phyloP scores from a whole-genome alignment of 1,284 basidiomycete genomes.

The Fomes fomentarius region DNA sequence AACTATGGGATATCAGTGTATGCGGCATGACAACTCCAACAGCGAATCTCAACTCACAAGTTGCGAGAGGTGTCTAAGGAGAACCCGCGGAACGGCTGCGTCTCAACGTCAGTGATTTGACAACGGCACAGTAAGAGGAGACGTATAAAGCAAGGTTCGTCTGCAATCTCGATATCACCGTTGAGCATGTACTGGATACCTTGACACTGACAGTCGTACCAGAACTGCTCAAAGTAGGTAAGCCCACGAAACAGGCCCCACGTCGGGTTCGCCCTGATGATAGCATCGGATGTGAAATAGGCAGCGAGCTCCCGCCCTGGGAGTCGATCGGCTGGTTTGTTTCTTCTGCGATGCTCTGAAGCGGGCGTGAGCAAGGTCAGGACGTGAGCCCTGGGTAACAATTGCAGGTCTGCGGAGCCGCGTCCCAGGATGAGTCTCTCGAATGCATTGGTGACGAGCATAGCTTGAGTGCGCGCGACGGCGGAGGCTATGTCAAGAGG shows the following conservation, averaged over 20 bases:
- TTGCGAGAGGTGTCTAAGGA: conserved; percentile 79
- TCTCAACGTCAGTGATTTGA: neutral
- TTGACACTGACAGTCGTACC: conserved; percentile 60
- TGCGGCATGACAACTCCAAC: too few species aligned
- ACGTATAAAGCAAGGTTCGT: conserved; percentile 62
- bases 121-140: neutral
- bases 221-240: conserved; percentile 81
- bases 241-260: conserved; percentile 81
- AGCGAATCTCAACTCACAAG: conserved; percentile 33
- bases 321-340: conserved; percentile 49
- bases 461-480: conserved; percentile 40
- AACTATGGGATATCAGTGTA: conserved; percentile 41
- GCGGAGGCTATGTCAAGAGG: conserved; percentile 49
- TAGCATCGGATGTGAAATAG: conserved; percentile 63
- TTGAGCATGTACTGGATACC: conserved; percentile 55
- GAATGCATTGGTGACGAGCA: conserved; percentile 44
- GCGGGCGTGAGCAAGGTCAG: conserved; percentile 38
- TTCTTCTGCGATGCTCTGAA: conserved; percentile 51
- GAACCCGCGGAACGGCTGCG: conserved; percentile 77
- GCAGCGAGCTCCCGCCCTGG: conserved; percentile 65
- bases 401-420: conserved; percentile 40
- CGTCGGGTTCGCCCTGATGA: conserved; percentile 66
- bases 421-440: conserved; percentile 51
- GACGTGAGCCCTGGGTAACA: conserved; percentile 32
- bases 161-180: conserved; percentile 59